Conservation (phyloP, 768 basidiomycete species). For the Crepidotus variabilis region DNA sequence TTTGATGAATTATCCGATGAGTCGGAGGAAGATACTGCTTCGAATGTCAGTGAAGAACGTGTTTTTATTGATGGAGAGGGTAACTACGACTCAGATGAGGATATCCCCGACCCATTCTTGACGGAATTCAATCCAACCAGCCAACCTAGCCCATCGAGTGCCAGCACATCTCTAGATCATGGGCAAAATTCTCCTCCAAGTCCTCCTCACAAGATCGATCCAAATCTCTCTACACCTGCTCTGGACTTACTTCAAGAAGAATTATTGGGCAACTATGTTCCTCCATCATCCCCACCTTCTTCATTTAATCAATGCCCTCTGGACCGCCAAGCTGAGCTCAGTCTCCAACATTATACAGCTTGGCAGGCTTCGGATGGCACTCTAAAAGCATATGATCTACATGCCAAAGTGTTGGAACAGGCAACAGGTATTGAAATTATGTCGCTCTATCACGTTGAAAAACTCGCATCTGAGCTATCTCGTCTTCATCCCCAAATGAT, state of each 20-base stretch:
- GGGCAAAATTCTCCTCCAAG: too few relatives aligned
- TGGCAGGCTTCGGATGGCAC: slow-evolving; percentile 9
- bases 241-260: background rate
- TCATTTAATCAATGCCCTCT: background rate
- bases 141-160: too few relatives aligned
- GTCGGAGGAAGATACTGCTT: too few relatives aligned
- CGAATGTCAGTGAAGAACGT: too few relatives aligned
- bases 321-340: background rate
- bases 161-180: too few relatives aligned
- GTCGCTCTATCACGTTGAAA: slow-evolving; percentile 1
- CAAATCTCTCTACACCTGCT: background rate
- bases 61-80: too few relatives aligned
- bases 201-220: too few relatives aligned
- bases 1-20: too few relatives aligned
- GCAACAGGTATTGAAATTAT: slow-evolving; percentile 1
- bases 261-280: background rate
- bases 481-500: slow-evolving; percentile 11
- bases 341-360: slow-evolving; percentile 9
- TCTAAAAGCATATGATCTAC: slow-evolving; percentile 5
- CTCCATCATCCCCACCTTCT: background rate
- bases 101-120: too few relatives aligned
- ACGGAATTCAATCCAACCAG: too few relatives aligned
- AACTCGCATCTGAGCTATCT: slow-evolving; percentile 9
- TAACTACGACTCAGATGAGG: too few relatives aligned
- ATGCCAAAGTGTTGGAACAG: background rate